phyloP scores from a whole-genome alignment of 208 protist species.

The Crithidia mellificae region DNA sequence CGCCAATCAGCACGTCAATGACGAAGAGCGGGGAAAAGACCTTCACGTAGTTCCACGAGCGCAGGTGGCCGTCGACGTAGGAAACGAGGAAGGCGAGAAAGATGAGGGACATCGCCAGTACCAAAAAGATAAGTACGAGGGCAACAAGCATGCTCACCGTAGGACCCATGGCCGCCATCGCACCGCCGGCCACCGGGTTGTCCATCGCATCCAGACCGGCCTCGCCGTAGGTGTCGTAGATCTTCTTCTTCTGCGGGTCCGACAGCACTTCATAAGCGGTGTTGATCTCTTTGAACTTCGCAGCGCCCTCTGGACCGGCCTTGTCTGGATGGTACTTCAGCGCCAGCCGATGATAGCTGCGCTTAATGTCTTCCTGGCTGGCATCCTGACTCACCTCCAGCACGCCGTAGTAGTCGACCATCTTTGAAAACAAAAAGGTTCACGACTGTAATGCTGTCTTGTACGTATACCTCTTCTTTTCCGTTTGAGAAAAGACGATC shows the following conservation, averaged over 20 bases:
- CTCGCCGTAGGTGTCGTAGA: slow-evolving; percentile 73
- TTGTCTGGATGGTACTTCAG: slow-evolving; percentile 90
- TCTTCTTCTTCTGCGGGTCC: slow-evolving; percentile 63
- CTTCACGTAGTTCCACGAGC: slow-evolving; percentile 74
- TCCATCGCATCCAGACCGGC: slow-evolving; percentile 48
- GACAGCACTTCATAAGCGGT: slow-evolving; percentile 96
- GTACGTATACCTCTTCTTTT: too few relatives aligned
- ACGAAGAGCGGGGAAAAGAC: slow-evolving; percentile 73
- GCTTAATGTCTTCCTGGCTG: slow-evolving; percentile 81
- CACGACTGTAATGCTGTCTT: too few relatives aligned
- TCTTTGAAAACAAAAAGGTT: too few relatives aligned
- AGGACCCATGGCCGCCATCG: slow-evolving; percentile 24
- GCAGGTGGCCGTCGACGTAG: slow-evolving; percentile 49
- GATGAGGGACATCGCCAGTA: slow-evolving; percentile 44
- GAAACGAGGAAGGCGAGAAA: slow-evolving; percentile 62
- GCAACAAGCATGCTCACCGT: slow-evolving; percentile 23
- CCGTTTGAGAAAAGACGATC: too few relatives aligned
- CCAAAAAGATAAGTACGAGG: slow-evolving; percentile 25
- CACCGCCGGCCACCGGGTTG: slow-evolving; percentile 38
- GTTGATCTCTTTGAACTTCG: slow-evolving; percentile 82
- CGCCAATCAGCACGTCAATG: slow-evolving; percentile 40
- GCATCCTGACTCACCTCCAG: slow-evolving; percentile 71
- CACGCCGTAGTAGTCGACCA: slow-evolving; percentile 67
- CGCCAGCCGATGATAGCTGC: slow-evolving; percentile 75
- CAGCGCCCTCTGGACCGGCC: slow-evolving; percentile 58